Evolutionary conservation across 768 basidiomycete genomes (phyloP).

Genomic region (Lactifluus piperatus): DNA sequence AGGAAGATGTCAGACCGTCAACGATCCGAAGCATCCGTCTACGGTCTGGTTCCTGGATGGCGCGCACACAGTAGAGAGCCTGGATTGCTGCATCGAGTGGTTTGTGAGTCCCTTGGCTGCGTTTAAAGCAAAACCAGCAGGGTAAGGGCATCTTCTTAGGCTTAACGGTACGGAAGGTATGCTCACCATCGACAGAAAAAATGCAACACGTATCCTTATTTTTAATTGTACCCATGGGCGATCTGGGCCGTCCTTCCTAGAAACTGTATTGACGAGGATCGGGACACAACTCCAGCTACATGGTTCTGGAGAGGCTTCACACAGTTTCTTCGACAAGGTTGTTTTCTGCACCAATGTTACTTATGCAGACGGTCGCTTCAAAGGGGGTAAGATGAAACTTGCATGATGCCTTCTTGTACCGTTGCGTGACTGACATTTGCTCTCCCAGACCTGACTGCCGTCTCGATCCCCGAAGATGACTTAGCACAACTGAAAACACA

Average conservation of each 20-base stretch:
- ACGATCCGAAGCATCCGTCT: constrained; percentile 42
- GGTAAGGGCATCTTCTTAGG: constrained; percentile 1
- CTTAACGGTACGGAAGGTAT: neutral
- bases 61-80: constrained; percentile 88
- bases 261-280: constrained; percentile 45
- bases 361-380: constrained; percentile 80
- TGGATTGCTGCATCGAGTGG: constrained; percentile 85
- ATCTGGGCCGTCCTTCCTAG: constrained; percentile 66
- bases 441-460: constrained; percentile 64
- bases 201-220: constrained; percentile 52
- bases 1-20: constrained; percentile 83
- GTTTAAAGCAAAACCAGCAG: constrained; percentile 26
- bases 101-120: constrained; percentile 57
- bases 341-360: constrained; percentile 97
- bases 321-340: constrained; percentile 67
- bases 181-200: constrained; percentile 20
- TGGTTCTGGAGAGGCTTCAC: constrained; percentile 30
- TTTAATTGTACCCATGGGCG: constrained; percentile 96
- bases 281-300: constrained; percentile 38
- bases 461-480: constrained; percentile 54
- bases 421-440: neutral
- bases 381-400: constrained; percentile 57
- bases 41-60: constrained; percentile 91
- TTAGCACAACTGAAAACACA: constrained; percentile 65
- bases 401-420: neutral